A percentile compares a stretch with the other conserved stretches of the same genome.
These are phyloP conservation scores for Erysimum cheiri DNA, from an alignment of 441 rosid species.

Conservation along the genomic window DNA sequence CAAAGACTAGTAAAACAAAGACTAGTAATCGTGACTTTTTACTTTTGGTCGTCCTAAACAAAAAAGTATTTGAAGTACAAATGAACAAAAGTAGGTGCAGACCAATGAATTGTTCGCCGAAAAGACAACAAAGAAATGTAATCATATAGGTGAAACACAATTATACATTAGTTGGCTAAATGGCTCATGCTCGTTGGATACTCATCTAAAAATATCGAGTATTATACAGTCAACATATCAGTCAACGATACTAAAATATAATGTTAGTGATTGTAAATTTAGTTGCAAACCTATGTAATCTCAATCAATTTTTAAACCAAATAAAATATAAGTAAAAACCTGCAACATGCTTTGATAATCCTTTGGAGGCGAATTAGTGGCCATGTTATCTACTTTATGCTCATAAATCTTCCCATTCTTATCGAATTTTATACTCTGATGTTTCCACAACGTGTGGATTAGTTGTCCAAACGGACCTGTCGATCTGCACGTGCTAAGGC, in stretches of 20 bases:
- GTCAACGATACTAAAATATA: conserved; percentile 8
- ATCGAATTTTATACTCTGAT: conserved; percentile 74
- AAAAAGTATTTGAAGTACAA: not conserved
- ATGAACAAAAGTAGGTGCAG: not conserved
- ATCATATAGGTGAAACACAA: too few species aligned
- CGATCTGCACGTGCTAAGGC: conserved; percentile 37
- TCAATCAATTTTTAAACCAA: not conserved
- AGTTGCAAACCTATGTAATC: not conserved
- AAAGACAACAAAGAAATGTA: not conserved
- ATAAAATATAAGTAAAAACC: not conserved
- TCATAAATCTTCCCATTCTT: conserved; percentile 79
- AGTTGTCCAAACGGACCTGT: conserved; percentile 37
- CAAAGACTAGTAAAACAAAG: too few species aligned
- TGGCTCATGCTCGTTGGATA: conserved; percentile 4
- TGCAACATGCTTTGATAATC: not conserved
- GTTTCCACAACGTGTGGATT: conserved; percentile 32
- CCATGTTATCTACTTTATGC: conserved; percentile 79
- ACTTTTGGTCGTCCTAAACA: not conserved
- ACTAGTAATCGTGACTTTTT: not conserved
- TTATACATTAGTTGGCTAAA: not conserved
- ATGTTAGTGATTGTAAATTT: not conserved
- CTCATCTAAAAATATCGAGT: not conserved
- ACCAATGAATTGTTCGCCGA: not conserved
- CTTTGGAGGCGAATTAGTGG: conserved; percentile 68
- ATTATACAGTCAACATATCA: conserved; percentile 2